Evolutionary conservation across 2,329 filamentous ascomycete genomes (phyloP).

Genomic region (Dendryphion nanum): DNA sequence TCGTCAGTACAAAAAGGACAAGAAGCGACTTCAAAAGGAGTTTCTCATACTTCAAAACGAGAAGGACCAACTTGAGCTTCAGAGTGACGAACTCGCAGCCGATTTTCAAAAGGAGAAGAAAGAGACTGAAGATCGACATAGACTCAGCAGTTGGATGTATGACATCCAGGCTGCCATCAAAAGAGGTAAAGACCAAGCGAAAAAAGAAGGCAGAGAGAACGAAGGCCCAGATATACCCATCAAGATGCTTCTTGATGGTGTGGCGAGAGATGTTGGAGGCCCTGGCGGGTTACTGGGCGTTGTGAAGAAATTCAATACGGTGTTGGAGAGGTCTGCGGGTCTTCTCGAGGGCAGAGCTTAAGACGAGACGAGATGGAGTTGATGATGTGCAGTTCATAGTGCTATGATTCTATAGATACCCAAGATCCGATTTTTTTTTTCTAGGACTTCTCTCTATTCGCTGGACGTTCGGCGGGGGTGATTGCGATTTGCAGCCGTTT

Average conservation of each 20-base stretch:
- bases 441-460: no score
- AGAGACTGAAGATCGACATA: constrained; percentile 21
- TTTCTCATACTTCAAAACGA: background rate
- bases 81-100: constrained; percentile 49
- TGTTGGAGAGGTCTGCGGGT: constrained; percentile 32
- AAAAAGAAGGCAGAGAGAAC: constrained; percentile 25
- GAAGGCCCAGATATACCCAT: constrained; percentile 34
- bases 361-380: no score
- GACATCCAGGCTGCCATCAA: constrained; percentile 39
- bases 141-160: constrained; percentile 30
- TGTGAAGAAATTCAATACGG: constrained; percentile 32
- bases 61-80: constrained; percentile 50
- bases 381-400: no score
- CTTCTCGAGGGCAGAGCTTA: constrained; percentile 36
- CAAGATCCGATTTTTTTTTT: no score
- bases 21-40: constrained; percentile 46
- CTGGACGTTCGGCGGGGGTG: no score
- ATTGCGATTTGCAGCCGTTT: no score
- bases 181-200: constrained; percentile 31
- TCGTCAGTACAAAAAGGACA: constrained; percentile 44
- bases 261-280: constrained; percentile 24
- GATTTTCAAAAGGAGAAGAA: constrained; percentile 26
- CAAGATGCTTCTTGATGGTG: constrained; percentile 29
- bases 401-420: no score
- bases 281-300: constrained; percentile 28